Evolutionary conservation across 805 yeast genomes (phyloP).

Genomic region (Saturnispora hagleri): DNA sequence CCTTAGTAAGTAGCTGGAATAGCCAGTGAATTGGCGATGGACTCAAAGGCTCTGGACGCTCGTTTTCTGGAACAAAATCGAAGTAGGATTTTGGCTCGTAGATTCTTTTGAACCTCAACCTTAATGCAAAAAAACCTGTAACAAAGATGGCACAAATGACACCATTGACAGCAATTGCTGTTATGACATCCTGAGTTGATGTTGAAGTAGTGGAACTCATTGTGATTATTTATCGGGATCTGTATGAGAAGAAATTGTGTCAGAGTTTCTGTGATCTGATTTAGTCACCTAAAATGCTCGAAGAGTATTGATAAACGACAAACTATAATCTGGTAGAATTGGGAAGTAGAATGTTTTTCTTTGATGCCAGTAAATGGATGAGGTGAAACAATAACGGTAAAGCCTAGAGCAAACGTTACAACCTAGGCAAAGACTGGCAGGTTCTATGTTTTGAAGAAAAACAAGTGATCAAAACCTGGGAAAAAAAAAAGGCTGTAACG

Average conservation of each 20-base stretch:
- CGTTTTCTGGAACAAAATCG: slow-evolving; percentile 46
- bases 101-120: slow-evolving; percentile 61
- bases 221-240: background rate
- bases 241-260: background rate
- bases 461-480: background rate
- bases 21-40: slow-evolving; percentile 67
- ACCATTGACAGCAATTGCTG: slow-evolving; percentile 63
- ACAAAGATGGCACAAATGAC: slow-evolving; percentile 56
- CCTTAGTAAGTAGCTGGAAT: slow-evolving; percentile 47
- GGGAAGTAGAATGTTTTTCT: background rate
- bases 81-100: slow-evolving; percentile 76
- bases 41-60: slow-evolving; percentile 68
- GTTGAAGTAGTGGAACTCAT: slow-evolving; percentile 21
- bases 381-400: background rate
- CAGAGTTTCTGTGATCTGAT: background rate
- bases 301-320: background rate
- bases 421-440: background rate
- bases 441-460: background rate
- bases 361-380: background rate
- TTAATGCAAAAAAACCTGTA: slow-evolving; percentile 49
- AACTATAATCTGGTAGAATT: background rate
- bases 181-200: slow-evolving; percentile 67
- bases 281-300: background rate
- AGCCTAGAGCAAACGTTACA: background rate
- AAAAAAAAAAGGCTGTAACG: background rate